These are phyloP conservation scores for Friedmanniomyces endolithicus DNA, from an alignment of 495 filamentous ascomycete species.

Conservation along the genomic window DNA sequence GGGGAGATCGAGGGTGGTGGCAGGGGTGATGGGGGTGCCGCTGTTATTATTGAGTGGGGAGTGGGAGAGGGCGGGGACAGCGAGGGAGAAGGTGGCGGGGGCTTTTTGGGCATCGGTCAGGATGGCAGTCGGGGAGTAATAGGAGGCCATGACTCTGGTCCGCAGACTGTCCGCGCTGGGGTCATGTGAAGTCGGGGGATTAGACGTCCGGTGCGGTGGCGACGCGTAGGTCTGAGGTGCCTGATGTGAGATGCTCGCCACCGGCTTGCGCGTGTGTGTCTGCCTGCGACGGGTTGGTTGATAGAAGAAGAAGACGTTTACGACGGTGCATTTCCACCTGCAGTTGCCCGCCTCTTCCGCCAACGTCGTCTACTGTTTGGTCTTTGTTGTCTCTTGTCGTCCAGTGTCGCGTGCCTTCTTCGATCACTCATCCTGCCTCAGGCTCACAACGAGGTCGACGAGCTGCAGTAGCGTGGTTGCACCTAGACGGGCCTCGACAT, in stretches of 20 bases:
- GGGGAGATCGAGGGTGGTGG: slow-evolving; percentile 69
- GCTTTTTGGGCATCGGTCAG: slow-evolving; percentile 92
- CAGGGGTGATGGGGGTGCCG: slow-evolving; percentile 61
- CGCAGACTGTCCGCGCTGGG: not conserved
- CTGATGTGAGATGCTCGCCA: no score
- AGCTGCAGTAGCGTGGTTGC: not conserved
- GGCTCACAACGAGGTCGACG: not conserved
- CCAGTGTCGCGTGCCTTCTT: not conserved
- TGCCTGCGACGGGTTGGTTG: no score
- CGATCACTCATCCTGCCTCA: no score
- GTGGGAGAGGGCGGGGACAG: slow-evolving; percentile 69
- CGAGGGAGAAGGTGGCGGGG: slow-evolving; percentile 83
- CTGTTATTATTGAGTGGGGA: slow-evolving; percentile 78
- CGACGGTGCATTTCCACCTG: no score
- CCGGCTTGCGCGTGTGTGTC: no score
- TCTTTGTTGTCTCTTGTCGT: no score
- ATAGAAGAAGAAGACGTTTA: no score
- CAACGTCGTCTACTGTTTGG: no score
- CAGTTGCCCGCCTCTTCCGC: no score
- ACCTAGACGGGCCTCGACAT: no score
- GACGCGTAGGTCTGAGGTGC: no score
- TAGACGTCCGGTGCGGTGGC: not conserved
- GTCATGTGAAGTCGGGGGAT: not conserved
- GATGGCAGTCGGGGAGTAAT: slow-evolving; percentile 91
- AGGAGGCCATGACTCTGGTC: slow-evolving; percentile 28